Evolutionary conservation across 2,329 filamentous ascomycete species (phyloP).

Genomic region (Albifimbria verrucaria): DNA sequence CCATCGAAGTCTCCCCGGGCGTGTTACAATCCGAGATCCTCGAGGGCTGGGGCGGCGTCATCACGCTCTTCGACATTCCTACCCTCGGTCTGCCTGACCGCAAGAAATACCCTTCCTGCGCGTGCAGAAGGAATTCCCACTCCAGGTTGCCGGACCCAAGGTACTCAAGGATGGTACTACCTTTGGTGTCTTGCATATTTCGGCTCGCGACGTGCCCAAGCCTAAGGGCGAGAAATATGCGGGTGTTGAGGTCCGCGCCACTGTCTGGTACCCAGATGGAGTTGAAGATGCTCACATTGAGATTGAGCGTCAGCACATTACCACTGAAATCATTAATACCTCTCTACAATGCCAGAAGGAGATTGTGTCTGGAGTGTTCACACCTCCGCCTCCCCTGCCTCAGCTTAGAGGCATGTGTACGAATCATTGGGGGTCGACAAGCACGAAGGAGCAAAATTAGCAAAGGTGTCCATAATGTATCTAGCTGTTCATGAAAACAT

Average conservation of each 20-base stretch:
- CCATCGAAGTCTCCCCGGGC: constrained; percentile 7
- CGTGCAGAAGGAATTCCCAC: constrained; percentile 16
- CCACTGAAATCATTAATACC: constrained; percentile 18
- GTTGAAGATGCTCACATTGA: constrained; percentile 18
- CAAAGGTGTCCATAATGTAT: neutral
- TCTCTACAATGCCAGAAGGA: constrained; percentile 13
- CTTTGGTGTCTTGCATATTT: constrained; percentile 19
- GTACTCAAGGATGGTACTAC: constrained; percentile 13
- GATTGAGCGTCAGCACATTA: constrained; percentile 18
- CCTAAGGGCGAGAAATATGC: constrained; percentile 2
- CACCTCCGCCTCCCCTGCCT: neutral
- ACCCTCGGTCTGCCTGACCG: constrained; percentile 22
- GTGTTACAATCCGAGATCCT: constrained; percentile 18
- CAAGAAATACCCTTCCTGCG: constrained; percentile 26
- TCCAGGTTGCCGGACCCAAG: constrained; percentile 22
- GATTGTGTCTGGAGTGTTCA: constrained; percentile 7
- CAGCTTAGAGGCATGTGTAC: neutral
- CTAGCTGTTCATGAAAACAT: neutral
- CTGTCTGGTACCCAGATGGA: constrained; percentile 18
- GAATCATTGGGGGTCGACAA: neutral
- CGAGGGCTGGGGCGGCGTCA: constrained; percentile 28
- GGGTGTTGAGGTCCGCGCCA: constrained; percentile 15
- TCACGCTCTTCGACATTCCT: constrained; percentile 32
- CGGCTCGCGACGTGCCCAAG: constrained; percentile 12
- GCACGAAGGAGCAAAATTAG: neutral